Conservation (phyloP, 768 basidiomycete genomes). For the Termitomyces sp. region DNA sequence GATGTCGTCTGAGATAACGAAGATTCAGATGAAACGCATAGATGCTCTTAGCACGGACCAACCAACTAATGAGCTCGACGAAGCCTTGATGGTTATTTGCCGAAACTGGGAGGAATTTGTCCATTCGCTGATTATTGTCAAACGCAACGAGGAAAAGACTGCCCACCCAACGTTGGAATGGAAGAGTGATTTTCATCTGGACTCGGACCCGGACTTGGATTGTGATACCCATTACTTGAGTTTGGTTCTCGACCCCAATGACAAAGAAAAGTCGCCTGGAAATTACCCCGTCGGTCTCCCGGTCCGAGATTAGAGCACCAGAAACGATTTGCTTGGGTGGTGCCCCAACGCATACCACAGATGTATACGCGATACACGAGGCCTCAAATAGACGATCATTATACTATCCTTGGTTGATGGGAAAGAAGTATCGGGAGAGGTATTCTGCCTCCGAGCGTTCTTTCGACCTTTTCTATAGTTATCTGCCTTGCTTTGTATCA, state of each 20-base stretch:
- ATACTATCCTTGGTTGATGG: background rate
- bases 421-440: no score
- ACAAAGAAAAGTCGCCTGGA: background rate
- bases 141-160: slow-evolving; percentile 1
- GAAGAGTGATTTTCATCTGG: background rate
- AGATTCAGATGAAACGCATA: slow-evolving; percentile 5
- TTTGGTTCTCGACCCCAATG: background rate
- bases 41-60: background rate
- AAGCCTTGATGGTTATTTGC: background rate
- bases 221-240: slow-evolving; percentile 1
- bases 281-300: background rate
- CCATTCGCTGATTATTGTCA: slow-evolving; percentile 1
- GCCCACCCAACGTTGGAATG: background rate
- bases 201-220: background rate
- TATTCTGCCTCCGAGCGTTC: background rate
- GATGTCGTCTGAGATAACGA: background rate
- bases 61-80: background rate
- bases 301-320: background rate
- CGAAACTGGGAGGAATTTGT: slow-evolving; percentile 2
- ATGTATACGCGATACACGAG: no score
- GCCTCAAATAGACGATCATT: background rate
- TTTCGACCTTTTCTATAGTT: background rate
- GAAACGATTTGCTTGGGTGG: background rate
- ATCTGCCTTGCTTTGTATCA: background rate
- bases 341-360: no score